Percentiles rank a stretch among this genome's conserved stretches.
These are phyloP conservation scores for Micractinium conductrix DNA, from an alignment of 139 green algal genomes.

Conservation along the genomic window DNA sequence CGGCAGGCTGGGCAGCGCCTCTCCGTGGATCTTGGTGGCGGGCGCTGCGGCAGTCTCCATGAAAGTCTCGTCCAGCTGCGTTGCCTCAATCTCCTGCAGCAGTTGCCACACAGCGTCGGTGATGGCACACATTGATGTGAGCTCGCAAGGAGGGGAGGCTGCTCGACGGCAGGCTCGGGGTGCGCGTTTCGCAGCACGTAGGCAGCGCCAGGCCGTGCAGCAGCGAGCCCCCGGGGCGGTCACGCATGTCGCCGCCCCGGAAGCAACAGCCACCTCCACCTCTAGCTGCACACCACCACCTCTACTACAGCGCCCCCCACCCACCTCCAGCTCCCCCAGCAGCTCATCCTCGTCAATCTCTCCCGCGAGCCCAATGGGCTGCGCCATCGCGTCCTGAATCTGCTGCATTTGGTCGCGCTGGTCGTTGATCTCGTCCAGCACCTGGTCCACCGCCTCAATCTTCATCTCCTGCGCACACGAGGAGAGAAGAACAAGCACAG, in stretches of 20 bases:
- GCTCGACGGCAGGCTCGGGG: not conserved
- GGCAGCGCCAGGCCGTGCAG: too few relatives aligned
- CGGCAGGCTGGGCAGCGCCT: conserved; percentile 29
- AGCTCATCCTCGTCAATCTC: conserved; percentile 91
- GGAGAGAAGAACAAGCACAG: too few relatives aligned
- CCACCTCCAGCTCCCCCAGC: conserved; percentile 71
- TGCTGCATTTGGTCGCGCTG: conserved; percentile 89
- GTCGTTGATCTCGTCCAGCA: conserved; percentile 97
- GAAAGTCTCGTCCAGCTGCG: conserved; percentile 79
- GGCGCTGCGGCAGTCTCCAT: conserved; percentile 74
- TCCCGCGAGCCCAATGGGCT: conserved; percentile 72
- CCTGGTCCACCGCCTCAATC: conserved; percentile 94
- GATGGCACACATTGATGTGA: too few relatives aligned
- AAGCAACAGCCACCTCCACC: too few relatives aligned
- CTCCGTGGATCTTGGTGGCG: conserved; percentile 39
- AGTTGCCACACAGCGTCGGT: too few relatives aligned
- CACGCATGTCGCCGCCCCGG: too few relatives aligned
- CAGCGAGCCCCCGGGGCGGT: too few relatives aligned
- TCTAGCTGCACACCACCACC: too few relatives aligned
- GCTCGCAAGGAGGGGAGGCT: not conserved
- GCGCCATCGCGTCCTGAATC: conserved; percentile 89
- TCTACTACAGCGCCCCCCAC: not conserved
- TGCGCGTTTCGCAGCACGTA: too few relatives aligned
- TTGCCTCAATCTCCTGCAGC: conserved; percentile 67
- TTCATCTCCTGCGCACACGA: conserved; percentile 79